Evolutionary conservation across 2,329 filamentous ascomycete species (phyloP).

Genomic region (Diaporthe destruens): DNA sequence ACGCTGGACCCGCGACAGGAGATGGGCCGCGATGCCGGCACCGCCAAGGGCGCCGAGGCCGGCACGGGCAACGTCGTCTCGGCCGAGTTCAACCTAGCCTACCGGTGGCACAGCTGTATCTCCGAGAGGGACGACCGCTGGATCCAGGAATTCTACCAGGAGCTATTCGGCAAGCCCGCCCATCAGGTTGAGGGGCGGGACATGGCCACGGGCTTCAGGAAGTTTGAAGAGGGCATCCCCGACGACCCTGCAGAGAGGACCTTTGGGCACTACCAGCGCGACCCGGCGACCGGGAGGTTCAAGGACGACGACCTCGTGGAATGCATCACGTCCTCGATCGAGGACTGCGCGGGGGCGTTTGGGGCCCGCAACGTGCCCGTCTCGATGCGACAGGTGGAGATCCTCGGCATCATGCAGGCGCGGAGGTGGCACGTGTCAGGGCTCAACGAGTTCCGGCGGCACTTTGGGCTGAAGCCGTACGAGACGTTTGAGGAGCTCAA

Average conservation of each 20-base stretch:
- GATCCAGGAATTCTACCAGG: slow-evolving; percentile 77
- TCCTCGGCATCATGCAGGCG: slow-evolving; percentile 83
- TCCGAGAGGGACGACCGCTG: slow-evolving; percentile 81
- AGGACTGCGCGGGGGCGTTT: slow-evolving; percentile 82
- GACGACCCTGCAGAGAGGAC: slow-evolving; percentile 76
- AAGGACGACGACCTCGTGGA: slow-evolving; percentile 81
- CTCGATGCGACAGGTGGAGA: slow-evolving; percentile 80
- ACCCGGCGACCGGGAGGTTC: slow-evolving; percentile 73
- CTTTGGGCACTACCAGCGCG: slow-evolving; percentile 76
- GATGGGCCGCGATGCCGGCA: slow-evolving; percentile 68
- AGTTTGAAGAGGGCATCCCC: slow-evolving; percentile 71
- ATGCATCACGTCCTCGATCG: slow-evolving; percentile 76
- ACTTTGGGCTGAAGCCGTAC: slow-evolving; percentile 82
- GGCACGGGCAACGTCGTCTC: slow-evolving; percentile 87
- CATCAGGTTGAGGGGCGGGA: slow-evolving; percentile 69
- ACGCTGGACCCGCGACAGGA: slow-evolving; percentile 82
- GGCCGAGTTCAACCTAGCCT: slow-evolving; percentile 89
- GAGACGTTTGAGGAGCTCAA: slow-evolving; percentile 88
- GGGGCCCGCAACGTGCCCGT: slow-evolving; percentile 80
- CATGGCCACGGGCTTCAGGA: slow-evolving; percentile 72
- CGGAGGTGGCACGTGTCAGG: slow-evolving; percentile 82
- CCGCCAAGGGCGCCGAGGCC: slow-evolving; percentile 70
- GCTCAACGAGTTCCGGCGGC: slow-evolving; percentile 87
- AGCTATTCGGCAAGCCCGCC: slow-evolving; percentile 72
- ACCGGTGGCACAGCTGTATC: slow-evolving; percentile 89